A percentile compares a stretch with the other conserved stretches of the same genome.
phyloP scores from a whole-genome alignment of 306 rosid genomes.

The Canavalia ensiformis region DNA sequence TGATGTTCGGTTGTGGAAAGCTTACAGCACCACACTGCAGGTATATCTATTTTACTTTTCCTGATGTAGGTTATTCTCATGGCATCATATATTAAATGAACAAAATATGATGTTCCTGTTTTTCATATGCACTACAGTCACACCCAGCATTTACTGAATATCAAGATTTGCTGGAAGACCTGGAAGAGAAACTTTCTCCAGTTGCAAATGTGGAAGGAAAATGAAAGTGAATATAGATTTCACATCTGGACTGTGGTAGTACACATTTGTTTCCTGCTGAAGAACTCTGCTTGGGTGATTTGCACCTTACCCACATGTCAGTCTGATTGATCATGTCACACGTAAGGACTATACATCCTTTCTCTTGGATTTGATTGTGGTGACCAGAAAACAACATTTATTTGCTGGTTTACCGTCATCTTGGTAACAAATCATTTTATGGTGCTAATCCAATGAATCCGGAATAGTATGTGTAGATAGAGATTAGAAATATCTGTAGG shows the following conservation, averaged over 20 bases:
- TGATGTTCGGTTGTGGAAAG: conserved; percentile 87
- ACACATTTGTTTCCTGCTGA: conserved; percentile 46
- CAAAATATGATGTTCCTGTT: conserved; percentile 4
- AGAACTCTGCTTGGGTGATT: conserved; percentile 35
- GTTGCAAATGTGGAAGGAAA: conserved; percentile 56
- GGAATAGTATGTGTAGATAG: conserved; percentile 59
- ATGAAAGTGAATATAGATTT: conserved; percentile 43
- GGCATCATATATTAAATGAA: conserved; percentile 12
- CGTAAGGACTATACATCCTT: conserved; percentile 40
- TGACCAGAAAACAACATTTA: background rate
- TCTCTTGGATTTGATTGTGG: conserved; percentile 37
- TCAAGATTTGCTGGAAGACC: conserved; percentile 81
- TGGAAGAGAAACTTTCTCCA: conserved; percentile 77
- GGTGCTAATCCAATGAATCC: conserved; percentile 45
- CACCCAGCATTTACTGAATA: conserved; percentile 72
- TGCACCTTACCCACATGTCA: conserved; percentile 30
- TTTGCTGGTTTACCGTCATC: conserved; percentile 37
- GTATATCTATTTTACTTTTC: conserved; percentile 53
- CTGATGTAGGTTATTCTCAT: conserved; percentile 8
- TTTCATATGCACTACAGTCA: conserved; percentile 58
- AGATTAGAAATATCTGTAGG: conserved; percentile 51
- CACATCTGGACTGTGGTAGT: conserved; percentile 40
- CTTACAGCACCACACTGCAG: conserved; percentile 82
- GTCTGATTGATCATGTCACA: conserved; percentile 32
- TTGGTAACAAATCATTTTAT: conserved; percentile 20